phyloP scores from a whole-genome alignment of 495 filamentous ascomycete genomes.

The Lineolata rhizophorae region DNA sequence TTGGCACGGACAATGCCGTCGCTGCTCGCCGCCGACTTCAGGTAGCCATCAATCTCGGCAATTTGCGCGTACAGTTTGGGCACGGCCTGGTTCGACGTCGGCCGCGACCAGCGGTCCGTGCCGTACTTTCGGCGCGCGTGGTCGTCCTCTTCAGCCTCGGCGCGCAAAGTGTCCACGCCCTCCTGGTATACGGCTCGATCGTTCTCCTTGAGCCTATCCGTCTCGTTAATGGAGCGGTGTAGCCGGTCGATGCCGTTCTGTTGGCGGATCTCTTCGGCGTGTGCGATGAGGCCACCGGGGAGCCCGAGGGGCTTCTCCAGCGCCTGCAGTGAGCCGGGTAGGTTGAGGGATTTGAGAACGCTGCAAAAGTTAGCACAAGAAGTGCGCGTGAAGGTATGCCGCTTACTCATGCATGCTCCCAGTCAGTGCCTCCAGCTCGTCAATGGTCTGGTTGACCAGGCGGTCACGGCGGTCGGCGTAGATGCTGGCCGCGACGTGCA shows the following conservation, averaged over 20 bases:
- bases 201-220: slow-evolving; percentile 58
- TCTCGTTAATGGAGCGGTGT: slow-evolving; percentile 59
- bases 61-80: slow-evolving; percentile 55
- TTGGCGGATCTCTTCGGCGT: slow-evolving; percentile 91
- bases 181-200: slow-evolving; percentile 60
- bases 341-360: slow-evolving; percentile 58
- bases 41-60: slow-evolving; percentile 66
- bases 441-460: slow-evolving; percentile 62
- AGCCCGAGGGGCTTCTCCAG: slow-evolving; percentile 86
- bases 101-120: slow-evolving; percentile 65
- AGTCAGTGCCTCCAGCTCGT: slow-evolving; percentile 65
- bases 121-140: slow-evolving; percentile 57
- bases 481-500: slow-evolving; percentile 84
- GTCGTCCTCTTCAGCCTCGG: slow-evolving; percentile 70
- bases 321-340: slow-evolving; percentile 84
- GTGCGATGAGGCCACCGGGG: slow-evolving; percentile 62
- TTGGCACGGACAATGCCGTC: slow-evolving; percentile 66
- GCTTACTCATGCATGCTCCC: slow-evolving; percentile 49
- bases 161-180: slow-evolving; percentile 48
- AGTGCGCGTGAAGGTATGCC: not conserved
- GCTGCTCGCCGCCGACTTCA: slow-evolving; percentile 62
- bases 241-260: slow-evolving; percentile 62
- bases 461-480: slow-evolving; percentile 84
- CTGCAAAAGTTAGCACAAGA: slow-evolving; percentile 5
- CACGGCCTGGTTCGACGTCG: slow-evolving; percentile 43